These are phyloP conservation scores for Talaromyces sp. DNA, from an alignment of 2,329 filamentous ascomycete species.

Conservation along the genomic window DNA sequence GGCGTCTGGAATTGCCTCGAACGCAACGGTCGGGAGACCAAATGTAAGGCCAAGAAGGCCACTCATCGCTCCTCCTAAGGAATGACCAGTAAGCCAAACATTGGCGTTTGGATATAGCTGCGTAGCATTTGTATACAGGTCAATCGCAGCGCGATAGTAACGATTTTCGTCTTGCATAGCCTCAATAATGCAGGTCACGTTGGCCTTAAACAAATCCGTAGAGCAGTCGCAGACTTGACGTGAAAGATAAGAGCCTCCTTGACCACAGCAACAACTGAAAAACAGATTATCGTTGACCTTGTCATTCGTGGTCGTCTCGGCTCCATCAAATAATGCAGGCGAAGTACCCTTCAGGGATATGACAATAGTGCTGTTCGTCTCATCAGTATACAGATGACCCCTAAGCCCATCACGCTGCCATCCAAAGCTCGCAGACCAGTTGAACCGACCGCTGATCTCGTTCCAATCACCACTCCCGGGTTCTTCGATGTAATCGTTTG, in stretches of 20 bases:
- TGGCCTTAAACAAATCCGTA: constrained; percentile 79
- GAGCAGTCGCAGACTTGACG: constrained; percentile 91
- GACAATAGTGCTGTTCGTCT: constrained; percentile 77
- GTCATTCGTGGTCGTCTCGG: constrained; percentile 93
- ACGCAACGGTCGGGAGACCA: constrained; percentile 83
- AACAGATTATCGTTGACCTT: constrained; percentile 98
- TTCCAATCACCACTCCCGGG: constrained; percentile 74
- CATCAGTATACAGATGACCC: constrained; percentile 87
- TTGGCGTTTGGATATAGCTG: constrained; percentile 77
- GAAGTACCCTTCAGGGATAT: constrained; percentile 91
- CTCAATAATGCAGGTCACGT: constrained; percentile 78
- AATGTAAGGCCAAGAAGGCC: constrained; percentile 89
- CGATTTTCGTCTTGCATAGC: constrained; percentile 75
- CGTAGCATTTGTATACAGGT: constrained; percentile 89
- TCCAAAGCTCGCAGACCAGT: constrained; percentile 82
- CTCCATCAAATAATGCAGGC: constrained; percentile 89
- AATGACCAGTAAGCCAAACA: constrained; percentile 89
- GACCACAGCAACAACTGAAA: constrained; percentile 95
- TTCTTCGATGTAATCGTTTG: constrained; percentile 78
- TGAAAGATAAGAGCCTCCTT: constrained; percentile 86
- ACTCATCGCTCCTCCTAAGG: constrained; percentile 80
- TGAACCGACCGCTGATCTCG: constrained; percentile 72
- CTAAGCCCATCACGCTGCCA: constrained; percentile 86
- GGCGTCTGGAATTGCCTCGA: constrained; percentile 88
- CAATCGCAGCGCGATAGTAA: constrained; percentile 83